These are phyloP conservation scores for Lipomyces yamadae DNA, from an alignment of 805 yeast species.

Conservation along the genomic window DNA sequence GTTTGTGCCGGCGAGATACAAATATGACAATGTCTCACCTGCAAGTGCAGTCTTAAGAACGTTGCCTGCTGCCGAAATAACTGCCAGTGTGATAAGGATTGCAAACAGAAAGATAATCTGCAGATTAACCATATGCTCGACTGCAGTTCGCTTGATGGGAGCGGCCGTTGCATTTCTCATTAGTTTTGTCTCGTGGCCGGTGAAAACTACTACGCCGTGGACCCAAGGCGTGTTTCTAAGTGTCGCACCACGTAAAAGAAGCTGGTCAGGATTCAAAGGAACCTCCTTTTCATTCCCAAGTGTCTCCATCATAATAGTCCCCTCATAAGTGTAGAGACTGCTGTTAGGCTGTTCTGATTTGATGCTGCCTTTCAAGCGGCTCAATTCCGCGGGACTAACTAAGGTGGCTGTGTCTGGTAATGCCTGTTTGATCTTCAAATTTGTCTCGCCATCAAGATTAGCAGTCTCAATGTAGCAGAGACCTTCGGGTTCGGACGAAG, in stretches of 20 bases:
- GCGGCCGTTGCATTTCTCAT: slow-evolving; percentile 99
- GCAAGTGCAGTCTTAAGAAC: slow-evolving; percentile 57
- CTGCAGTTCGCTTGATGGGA: slow-evolving; percentile 96
- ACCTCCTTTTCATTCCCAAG: slow-evolving; percentile 45
- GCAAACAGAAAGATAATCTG: slow-evolving; percentile 89
- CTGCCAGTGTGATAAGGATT: slow-evolving; percentile 71
- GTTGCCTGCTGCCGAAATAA: slow-evolving; percentile 87
- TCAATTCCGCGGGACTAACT: slow-evolving; percentile 66
- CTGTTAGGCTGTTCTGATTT: slow-evolving; percentile 92
- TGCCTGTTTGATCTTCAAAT: slow-evolving; percentile 91
- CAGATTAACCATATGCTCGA: slow-evolving; percentile 89
- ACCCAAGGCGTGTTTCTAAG: slow-evolving; percentile 94
- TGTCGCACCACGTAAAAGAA: slow-evolving; percentile 93
- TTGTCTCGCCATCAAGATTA: slow-evolving; percentile 96
- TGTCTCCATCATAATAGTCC: slow-evolving; percentile 64
- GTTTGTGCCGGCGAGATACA: slow-evolving; percentile 70
- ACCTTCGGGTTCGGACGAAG: slow-evolving; percentile 98
- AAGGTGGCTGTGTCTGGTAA: slow-evolving; percentile 73
- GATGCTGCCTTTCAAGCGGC: slow-evolving; percentile 61
- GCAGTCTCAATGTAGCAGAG: slow-evolving; percentile 97
- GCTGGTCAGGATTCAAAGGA: slow-evolving; percentile 86
- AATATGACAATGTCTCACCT: slow-evolving; percentile 59
- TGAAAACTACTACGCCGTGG: slow-evolving; percentile 88
- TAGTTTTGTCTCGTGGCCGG: slow-evolving; percentile 97
- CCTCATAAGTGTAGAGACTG: slow-evolving; percentile 92